Evolutionary conservation across 2,329 filamentous ascomycete species (phyloP), one percentile per base, ranked within the genome.

Genomic region (Aspergillus fumigatiaffinis): DNA sequence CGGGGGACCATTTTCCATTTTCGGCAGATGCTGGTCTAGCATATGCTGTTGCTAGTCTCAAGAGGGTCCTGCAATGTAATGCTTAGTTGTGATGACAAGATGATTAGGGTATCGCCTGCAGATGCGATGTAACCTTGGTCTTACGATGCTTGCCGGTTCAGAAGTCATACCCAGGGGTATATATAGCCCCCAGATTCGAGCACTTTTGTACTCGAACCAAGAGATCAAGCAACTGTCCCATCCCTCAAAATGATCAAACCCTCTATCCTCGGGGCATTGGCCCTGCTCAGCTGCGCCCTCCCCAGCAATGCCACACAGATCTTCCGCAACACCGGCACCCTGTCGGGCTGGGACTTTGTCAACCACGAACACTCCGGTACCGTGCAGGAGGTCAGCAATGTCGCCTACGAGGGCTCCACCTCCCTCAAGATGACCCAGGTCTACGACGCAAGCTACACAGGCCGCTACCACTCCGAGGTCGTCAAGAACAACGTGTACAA

Each of bases 381-480:
- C 5, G 73, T 81, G 32, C 57, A 71, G 3, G 61, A 79, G 54
- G 77, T 79, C 47, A 74, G 68, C 59, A 77, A 80, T 57, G 67
- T 76, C 12, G 62, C 68, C 23, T 78, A 75, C 67, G 68, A 75
- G 53, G 70, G 73, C 32, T 49, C 66, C 8, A 73, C 75, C 0
- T 68, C 78, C 5, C 71, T 81, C 58, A 78, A 79, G 62, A 77
- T 80, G 74, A 66, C 66, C 8, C 68, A 70, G 26, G 55, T 64
- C 38, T 78, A 79, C 67, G 73, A 78, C 58, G 38, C 73, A 0
- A 66, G 57, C 63, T 80, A 77, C 66, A 66, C 52, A 2, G 78
- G 75, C 21, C 78, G 79, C 9, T 82, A 81, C 67, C 79, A 82
- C 69, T 78, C 80, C 41, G 80, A 82, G 66, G 76, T 76, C 12